A percentile compares a stretch with the other conserved stretches of the same genome.
Conservation (phyloP, 1,139 yeast species). For the Taphrina sp. region DNA sequence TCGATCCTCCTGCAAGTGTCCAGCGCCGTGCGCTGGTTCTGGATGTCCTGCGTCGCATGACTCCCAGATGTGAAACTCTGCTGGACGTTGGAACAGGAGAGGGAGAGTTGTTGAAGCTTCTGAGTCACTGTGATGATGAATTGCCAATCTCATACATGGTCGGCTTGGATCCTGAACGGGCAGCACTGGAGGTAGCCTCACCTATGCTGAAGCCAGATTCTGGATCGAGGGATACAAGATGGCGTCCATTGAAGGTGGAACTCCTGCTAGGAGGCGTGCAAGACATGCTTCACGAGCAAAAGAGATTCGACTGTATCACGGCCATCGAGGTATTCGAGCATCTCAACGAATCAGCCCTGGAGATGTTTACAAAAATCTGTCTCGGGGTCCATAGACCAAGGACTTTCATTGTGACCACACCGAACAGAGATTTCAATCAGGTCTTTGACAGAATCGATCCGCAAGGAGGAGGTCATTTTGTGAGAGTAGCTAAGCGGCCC, state of each 20-base stretch:
- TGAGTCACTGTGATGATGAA: conserved; percentile 24
- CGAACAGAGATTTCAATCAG: conserved; percentile 30
- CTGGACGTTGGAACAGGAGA: conserved; percentile 31
- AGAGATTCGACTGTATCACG: conserved; percentile 23
- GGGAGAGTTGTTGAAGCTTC: conserved; percentile 22
- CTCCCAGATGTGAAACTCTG: conserved; percentile 8
- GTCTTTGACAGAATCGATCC: conserved; percentile 8
- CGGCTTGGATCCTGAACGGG: conserved; percentile 26
- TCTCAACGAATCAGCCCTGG: conserved; percentile 16
- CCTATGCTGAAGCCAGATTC: neutral
- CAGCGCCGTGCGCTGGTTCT: conserved; percentile 11
- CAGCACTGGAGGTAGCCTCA: neutral
- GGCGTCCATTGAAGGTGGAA: conserved; percentile 15
- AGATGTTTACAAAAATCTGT: neutral
- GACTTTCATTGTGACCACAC: conserved; percentile 24
- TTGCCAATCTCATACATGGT: conserved; percentile 24
- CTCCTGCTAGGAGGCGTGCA: conserved; percentile 16
- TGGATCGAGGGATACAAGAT: conserved; percentile 14
- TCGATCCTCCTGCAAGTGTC: conserved; percentile 27
- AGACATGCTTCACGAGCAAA: neutral
- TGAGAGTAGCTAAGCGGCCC: too few species aligned
- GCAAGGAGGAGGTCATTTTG: too few species aligned
- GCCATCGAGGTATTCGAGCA: conserved; percentile 33
- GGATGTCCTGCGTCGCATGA: neutral
- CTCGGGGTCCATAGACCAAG: conserved; percentile 19